A percentile compares a stretch with the other conserved stretches of the same genome.
Conservation (phyloP, 331 rosid species). For the Pyrus hybrid region DNA sequence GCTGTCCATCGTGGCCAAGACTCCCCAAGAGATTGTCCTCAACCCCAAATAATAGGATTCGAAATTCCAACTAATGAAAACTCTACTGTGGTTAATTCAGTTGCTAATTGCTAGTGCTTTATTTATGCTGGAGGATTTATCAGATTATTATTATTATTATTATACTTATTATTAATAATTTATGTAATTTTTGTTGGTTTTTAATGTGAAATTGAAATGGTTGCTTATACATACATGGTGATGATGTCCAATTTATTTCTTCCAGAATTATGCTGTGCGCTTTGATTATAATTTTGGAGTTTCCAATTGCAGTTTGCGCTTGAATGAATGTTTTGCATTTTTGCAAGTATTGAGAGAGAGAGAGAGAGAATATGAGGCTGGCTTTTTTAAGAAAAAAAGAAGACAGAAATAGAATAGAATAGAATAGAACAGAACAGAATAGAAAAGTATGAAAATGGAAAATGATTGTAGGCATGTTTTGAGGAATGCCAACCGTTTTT, state of each 20-base stretch:
- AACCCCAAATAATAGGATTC: not conserved
- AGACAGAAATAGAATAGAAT: not conserved
- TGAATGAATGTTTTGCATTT: not conserved
- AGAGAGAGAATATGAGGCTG: no score
- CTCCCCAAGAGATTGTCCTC: conserved; percentile 30
- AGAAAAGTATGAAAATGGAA: not conserved
- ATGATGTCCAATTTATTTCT: not conserved
- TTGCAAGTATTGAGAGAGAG: not conserved
- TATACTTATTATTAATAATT: no score
- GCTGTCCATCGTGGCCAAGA: conserved; percentile 50
- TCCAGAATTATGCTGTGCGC: not conserved
- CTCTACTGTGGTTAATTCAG: not conserved
- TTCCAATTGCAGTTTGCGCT: not conserved
- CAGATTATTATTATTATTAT: not conserved
- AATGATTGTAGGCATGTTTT: not conserved
- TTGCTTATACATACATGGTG: not conserved
- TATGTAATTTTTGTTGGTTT: not conserved
- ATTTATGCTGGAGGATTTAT: not conserved
- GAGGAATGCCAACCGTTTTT: conserved; percentile 5
- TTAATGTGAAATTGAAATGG: not conserved
- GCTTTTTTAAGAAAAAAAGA: no score
- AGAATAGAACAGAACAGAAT: no score
- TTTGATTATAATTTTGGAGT: no score
- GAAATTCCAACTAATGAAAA: not conserved
- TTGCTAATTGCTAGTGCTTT: not conserved